Evolutionary conservation across 2,329 filamentous ascomycete genomes (phyloP).

Genomic region (Pseudocercospora ulei): DNA sequence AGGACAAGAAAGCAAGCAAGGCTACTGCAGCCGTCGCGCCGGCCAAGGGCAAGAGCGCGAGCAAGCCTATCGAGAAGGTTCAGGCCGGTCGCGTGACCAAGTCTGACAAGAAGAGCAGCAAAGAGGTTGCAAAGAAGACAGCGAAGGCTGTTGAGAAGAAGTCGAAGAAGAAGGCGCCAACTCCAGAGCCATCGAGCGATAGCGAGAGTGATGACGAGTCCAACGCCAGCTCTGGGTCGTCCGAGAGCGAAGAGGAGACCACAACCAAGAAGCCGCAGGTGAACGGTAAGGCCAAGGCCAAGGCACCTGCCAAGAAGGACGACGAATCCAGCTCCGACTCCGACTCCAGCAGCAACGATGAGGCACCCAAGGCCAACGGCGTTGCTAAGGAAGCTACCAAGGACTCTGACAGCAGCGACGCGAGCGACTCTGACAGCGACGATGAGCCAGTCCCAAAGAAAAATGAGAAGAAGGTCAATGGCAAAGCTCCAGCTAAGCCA

Average conservation of each 20-base stretch:
- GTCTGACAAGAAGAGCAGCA: conserved; percentile 50
- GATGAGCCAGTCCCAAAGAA: conserved; percentile 23
- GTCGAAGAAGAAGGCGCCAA: conserved; percentile 44
- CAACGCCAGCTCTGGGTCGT: conserved; percentile 34
- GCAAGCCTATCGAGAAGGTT: conserved; percentile 42
- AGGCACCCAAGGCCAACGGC: conserved; percentile 27
- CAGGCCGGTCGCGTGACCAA: conserved; percentile 60
- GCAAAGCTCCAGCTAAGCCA: conserved; percentile 20
- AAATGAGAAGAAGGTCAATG: conserved; percentile 29
- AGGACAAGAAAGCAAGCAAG: conserved; percentile 41
- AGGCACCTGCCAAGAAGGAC: conserved; percentile 23
- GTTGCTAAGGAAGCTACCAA: conserved; percentile 35
- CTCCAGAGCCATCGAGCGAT: conserved; percentile 39
- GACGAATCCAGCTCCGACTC: conserved; percentile 18
- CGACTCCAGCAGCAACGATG: conserved; percentile 27
- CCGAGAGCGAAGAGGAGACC: conserved; percentile 33
- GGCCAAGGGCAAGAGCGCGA: conserved; percentile 25
- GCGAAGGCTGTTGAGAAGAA: conserved; percentile 37
- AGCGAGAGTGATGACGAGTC: conserved; percentile 33
- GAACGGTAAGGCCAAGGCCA: conserved; percentile 21
- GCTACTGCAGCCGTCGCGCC: conserved; percentile 25
- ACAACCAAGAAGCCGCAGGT: conserved; percentile 25
- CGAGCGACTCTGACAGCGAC: conserved; percentile 30
- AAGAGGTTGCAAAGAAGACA: conserved; percentile 46
- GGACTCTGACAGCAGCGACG: conserved; percentile 17